phyloP scores from a whole-genome alignment of 1,284 basidiomycete genomes.

The Rhodofomes roseus region DNA sequence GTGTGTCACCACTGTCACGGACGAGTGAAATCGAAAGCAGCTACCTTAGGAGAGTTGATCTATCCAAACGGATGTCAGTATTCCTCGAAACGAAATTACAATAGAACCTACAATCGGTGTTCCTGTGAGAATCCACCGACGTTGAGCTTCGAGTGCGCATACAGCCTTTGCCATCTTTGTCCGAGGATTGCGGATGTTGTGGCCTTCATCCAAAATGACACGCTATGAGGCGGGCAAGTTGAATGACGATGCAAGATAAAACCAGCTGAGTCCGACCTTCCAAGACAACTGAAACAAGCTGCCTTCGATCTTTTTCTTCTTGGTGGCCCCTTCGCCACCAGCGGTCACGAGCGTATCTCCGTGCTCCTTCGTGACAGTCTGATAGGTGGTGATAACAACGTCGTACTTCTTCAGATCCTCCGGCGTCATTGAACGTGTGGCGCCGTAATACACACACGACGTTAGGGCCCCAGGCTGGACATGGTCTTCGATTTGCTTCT shows the following conservation, averaged over 20 bases:
- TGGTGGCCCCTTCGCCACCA: conserved; percentile 29
- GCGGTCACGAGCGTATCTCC: conserved; percentile 20
- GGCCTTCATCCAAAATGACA: conserved; percentile 85
- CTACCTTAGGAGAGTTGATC: conserved; percentile 77
- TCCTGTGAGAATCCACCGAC: conserved; percentile 79
- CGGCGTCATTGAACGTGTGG: conserved; percentile 56
- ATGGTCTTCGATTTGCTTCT: conserved; percentile 83
- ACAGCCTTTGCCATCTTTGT: conserved; percentile 82
- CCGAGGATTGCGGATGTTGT: conserved; percentile 79
- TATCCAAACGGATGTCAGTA: conserved; percentile 22
- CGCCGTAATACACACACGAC: conserved; percentile 69
- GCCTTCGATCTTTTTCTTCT: conserved; percentile 51
- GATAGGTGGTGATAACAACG: conserved; percentile 89
- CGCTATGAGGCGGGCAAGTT: conserved; percentile 38
- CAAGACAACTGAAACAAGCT: conserved; percentile 69
- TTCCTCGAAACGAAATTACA: not conserved
- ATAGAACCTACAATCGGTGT: conserved; percentile 72
- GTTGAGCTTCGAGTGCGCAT: conserved; percentile 63
- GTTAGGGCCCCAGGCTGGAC: conserved; percentile 54
- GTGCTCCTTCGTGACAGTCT: conserved; percentile 59
- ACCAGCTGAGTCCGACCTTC: conserved; percentile 63
- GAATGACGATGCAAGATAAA: not conserved
- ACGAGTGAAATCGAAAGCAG: not conserved
- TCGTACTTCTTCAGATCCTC: conserved; percentile 67
- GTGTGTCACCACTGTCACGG: not conserved